phyloP scores from a whole-genome alignment of 176 grass and related monocot species.

The Dactylis glomerata region DNA sequence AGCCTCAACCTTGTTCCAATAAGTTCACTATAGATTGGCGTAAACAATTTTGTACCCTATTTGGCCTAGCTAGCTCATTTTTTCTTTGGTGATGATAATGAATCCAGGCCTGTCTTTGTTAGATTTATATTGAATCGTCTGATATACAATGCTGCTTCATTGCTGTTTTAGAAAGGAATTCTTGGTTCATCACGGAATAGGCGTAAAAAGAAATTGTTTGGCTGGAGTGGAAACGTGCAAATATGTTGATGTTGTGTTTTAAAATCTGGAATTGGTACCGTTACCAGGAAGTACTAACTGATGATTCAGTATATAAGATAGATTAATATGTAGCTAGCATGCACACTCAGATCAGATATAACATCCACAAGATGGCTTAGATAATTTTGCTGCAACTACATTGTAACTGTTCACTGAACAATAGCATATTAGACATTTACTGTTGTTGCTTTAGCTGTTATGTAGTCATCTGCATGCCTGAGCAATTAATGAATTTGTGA shows the following conservation, averaged over 20 bases:
- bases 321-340: not conserved
- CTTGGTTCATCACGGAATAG: not conserved
- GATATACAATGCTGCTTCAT: not conserved
- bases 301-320: not conserved
- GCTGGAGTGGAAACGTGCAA: not conserved
- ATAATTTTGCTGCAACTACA: not conserved
- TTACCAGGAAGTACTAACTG: not conserved
- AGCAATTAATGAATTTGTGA: conserved; percentile 3
- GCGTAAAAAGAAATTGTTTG: not conserved
- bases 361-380: not conserved
- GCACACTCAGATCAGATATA: not conserved
- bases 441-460: not conserved
- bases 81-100: not conserved
- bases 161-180: not conserved
- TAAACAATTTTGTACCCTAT: not conserved
- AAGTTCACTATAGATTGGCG: not conserved
- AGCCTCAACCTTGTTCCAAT: not conserved
- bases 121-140: conserved; percentile 1
- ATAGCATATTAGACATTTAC: not conserved
- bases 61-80: not conserved
- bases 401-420: conserved; percentile 5
- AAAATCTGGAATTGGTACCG: not conserved
- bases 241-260: not conserved
- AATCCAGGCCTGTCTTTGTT: not conserved
- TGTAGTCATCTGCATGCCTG: not conserved